Conservation (phyloP, 73 alveolate genomes). For the Paramecium pentaurelia region DNA sequence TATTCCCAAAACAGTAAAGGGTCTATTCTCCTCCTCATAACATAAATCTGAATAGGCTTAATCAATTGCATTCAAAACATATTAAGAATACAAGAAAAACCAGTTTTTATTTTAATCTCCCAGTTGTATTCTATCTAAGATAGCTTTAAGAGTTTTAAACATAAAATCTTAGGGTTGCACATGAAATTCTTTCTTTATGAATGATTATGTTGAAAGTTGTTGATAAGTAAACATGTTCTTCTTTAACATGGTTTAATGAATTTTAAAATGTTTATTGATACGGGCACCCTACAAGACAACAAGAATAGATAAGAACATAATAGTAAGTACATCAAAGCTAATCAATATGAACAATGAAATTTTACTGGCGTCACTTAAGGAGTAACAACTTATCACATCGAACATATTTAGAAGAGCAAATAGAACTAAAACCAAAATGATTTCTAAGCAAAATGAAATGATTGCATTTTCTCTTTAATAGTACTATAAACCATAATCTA, state of each 20-base stretch:
- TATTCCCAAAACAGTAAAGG: constrained; percentile 30
- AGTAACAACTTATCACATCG: neutral
- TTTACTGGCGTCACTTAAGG: neutral
- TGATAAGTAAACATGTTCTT: neutral
- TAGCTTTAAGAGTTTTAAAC: neutral
- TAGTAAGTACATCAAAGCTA: neutral
- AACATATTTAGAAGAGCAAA: neutral
- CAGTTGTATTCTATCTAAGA: neutral
- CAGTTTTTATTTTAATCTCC: neutral
- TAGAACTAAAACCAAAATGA: neutral
- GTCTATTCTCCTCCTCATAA: constrained; percentile 4
- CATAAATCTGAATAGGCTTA: neutral
- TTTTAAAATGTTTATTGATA: neutral
- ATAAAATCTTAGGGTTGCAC: constrained; percentile 9
- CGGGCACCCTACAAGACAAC: neutral
- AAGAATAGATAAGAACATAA: neutral
- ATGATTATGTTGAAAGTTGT: neutral
- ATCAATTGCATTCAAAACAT: neutral
- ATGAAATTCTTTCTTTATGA: neutral
- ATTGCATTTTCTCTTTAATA: constrained; percentile 37
- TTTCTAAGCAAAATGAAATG: constrained; percentile 19
- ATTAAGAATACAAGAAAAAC: constrained; percentile 1
- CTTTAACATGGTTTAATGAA: neutral
- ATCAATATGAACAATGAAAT: neutral
- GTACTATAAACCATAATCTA: constrained; percentile 45